Evolutionary conservation across 2,329 filamentous ascomycete genomes (phyloP).

Genomic region (Fonsecaea pugnacius): DNA sequence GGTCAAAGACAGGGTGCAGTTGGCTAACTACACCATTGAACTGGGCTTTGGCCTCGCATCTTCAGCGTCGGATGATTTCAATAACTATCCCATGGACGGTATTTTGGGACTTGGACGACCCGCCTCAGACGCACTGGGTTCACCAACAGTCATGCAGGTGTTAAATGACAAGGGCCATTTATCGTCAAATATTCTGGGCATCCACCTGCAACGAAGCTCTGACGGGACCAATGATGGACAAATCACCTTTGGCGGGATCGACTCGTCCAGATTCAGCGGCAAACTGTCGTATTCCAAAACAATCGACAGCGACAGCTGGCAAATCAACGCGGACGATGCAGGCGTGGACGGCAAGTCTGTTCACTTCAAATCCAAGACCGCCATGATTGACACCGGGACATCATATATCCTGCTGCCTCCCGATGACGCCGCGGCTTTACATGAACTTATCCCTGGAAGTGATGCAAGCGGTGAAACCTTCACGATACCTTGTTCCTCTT

Average conservation of each 20-base stretch:
- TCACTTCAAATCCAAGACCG: conserved; percentile 61
- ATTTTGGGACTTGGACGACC: conserved; percentile 78
- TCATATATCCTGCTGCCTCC: conserved; percentile 75
- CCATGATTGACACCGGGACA: conserved; percentile 83
- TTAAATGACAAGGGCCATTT: conserved; percentile 63
- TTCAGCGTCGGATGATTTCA: conserved; percentile 73
- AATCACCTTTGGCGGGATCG: conserved; percentile 73
- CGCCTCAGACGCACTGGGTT: conserved; percentile 53
- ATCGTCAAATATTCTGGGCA: conserved; percentile 68
- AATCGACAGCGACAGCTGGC: conserved; percentile 63
- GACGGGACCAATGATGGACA: conserved; percentile 74
- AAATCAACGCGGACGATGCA: conserved; percentile 70
- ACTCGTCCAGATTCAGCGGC: conserved; percentile 69
- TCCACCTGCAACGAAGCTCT: conserved; percentile 69
- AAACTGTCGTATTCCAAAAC: conserved; percentile 69
- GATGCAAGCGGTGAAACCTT: conserved; percentile 61
- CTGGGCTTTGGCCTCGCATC: conserved; percentile 75
- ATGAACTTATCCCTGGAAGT: conserved; percentile 68
- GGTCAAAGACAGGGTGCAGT: conserved; percentile 67
- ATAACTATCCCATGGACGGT: conserved; percentile 80
- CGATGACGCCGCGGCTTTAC: conserved; percentile 68
- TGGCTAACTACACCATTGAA: conserved; percentile 68
- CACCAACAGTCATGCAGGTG: conserved; percentile 69
- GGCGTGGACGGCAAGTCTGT: conserved; percentile 63
- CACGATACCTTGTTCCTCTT: conserved; percentile 73